A percentile compares a stretch with the other conserved stretches of the same genome.
phyloP scores from a whole-genome alignment of 2,329 filamentous ascomycete species.

The Alternaria consortialis region DNA sequence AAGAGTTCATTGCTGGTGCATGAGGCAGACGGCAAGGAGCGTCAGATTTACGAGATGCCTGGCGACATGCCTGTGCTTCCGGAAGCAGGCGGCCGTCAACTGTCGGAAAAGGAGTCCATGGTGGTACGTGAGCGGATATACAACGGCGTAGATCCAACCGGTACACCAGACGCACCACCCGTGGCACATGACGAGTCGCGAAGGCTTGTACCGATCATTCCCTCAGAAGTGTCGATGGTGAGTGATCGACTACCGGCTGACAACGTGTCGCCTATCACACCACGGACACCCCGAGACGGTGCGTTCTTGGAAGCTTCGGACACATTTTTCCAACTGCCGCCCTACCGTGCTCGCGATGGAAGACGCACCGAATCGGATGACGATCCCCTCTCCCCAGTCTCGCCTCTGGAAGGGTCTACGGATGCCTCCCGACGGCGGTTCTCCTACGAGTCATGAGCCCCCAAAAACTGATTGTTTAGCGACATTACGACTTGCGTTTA shows the following conservation, averaged over 20 bases:
- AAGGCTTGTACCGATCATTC: slow-evolving; percentile 36
- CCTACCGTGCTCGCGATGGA: slow-evolving; percentile 32
- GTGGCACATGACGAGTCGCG: slow-evolving; percentile 28
- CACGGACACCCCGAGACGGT: slow-evolving; percentile 44
- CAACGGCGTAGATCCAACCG: slow-evolving; percentile 55
- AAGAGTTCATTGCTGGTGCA: slow-evolving; percentile 25
- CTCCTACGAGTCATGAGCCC: slow-evolving; percentile 50
- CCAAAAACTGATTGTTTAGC: slow-evolving; percentile 23
- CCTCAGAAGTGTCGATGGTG: slow-evolving; percentile 42
- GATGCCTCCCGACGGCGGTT: slow-evolving; percentile 47
- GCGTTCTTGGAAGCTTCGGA: slow-evolving; percentile 44
- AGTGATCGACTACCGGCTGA: slow-evolving; percentile 31
- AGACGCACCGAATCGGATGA: slow-evolving; percentile 41
- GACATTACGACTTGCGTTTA: slow-evolving; percentile 21
- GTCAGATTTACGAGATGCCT: slow-evolving; percentile 59
- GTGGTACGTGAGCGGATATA: slow-evolving; percentile 55
- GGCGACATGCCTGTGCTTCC: slow-evolving; percentile 65
- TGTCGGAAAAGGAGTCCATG: slow-evolving; percentile 61
- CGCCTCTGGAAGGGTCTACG: slow-evolving; percentile 43
- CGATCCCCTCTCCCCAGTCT: slow-evolving; percentile 45
- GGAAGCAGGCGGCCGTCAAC: slow-evolving; percentile 57
- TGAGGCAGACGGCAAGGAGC: slow-evolving; percentile 51
- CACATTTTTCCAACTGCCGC: slow-evolving; percentile 41
- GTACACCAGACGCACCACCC: slow-evolving; percentile 28
- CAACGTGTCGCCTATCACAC: slow-evolving; percentile 43